phyloP scores from a whole-genome alignment of 2,329 filamentous ascomycete species.

The Paecilomyces dactylethromorphus region DNA sequence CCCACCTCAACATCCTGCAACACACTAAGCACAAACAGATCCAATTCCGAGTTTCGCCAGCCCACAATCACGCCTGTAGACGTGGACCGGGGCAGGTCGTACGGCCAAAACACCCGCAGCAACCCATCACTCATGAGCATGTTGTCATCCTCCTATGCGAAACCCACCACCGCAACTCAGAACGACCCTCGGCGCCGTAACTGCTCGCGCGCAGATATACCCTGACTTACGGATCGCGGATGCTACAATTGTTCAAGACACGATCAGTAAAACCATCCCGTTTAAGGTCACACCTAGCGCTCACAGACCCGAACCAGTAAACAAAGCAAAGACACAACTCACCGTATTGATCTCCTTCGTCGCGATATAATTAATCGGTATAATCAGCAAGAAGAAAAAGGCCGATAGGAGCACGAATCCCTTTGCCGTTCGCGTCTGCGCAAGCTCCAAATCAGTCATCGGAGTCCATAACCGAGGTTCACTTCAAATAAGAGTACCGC shows the following conservation, averaged over 20 bases:
- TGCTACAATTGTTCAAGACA: slow-evolving; percentile 51
- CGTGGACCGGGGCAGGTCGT: slow-evolving; percentile 67
- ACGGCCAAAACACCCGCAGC: slow-evolving; percentile 98
- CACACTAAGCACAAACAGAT: slow-evolving; percentile 84
- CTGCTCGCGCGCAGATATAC: slow-evolving; percentile 92
- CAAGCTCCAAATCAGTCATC: background rate
- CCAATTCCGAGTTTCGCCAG: slow-evolving; percentile 87
- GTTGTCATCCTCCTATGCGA: slow-evolving; percentile 44
- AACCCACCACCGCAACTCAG: slow-evolving; percentile 41
- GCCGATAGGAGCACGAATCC: slow-evolving; percentile 76
- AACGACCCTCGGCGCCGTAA: slow-evolving; percentile 91
- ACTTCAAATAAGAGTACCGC: background rate
- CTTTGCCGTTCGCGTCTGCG: slow-evolving; percentile 73
- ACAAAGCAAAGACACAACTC: slow-evolving; percentile 31
- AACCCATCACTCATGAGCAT: slow-evolving; percentile 70
- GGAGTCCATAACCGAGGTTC: background rate
- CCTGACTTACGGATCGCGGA: slow-evolving; percentile 67
- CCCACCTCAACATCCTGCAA: slow-evolving; percentile 85
- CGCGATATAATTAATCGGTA: slow-evolving; percentile 79
- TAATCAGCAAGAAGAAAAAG: slow-evolving; percentile 74
- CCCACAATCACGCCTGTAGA: slow-evolving; percentile 82
- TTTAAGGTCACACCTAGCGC: background rate
- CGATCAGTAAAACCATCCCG: slow-evolving; percentile 1
- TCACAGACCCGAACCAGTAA: background rate
- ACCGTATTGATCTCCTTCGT: slow-evolving; percentile 74